Base-by-base conservation (phyloP, 306 rosid genomes). In the Mucuna pruriens region DNA sequence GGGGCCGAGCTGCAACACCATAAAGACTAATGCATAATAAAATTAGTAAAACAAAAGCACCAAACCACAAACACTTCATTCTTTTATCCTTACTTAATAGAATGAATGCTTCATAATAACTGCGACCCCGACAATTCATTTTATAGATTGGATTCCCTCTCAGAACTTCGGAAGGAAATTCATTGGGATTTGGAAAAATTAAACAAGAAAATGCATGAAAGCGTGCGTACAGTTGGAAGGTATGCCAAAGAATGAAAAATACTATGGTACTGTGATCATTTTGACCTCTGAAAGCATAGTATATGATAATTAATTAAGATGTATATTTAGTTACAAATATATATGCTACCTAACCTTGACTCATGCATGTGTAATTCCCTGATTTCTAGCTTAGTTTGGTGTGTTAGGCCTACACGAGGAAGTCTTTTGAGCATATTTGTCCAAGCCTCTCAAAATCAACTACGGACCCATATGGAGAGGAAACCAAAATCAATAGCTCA, bases 1-100 rank as follows among this genome's bases (percentile, higher is more conserved):
- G 40, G 6, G 69, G 74, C 54, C 86, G 84, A 34, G 82, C 76
- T 44, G 58, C 82, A 40, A n/a, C 46, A 25, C 48, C 82, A 49
- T 29, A 20, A 70, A 60, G 16, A 54, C 68, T 54, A 70, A 60
- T 49, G 63, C 86, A 68, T 58, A 48, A 12, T 44, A 74, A 10
- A 15, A n/a, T n/a, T n/a, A 86, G 4, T 10, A 83, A 34, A 29
- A 84, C 9, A 51, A 78, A 22, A 22, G 76, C 48, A 13, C 78
- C 34, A 39, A 17, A 38, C 7, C 33, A 8, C 9, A 63, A 34
- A 52, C 11, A 23, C 45, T 74, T 76, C 17, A 20, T 6, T 22
- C 42, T 46, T 22, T 38, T 69, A 1, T 38, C 83, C 91, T 79
- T 84, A 42, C 16, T 3, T 33, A 16, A 57, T 25, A 19, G 26